Base-by-base conservation (phyloP, 1,284 basidiomycete species). In the Mrakiaceae sp. region DNA sequence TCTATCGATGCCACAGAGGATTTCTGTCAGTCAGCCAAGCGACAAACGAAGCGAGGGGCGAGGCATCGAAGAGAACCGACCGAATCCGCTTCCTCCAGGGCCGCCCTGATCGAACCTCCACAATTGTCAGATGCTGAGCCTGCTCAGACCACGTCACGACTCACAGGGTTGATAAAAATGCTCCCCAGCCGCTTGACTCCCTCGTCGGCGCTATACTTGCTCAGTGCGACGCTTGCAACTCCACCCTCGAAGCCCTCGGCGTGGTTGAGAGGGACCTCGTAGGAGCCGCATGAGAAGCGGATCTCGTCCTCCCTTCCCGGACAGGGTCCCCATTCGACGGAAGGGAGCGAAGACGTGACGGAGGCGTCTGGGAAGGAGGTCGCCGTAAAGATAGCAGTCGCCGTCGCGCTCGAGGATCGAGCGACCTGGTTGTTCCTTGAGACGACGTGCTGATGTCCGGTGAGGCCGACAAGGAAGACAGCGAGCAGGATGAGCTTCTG, bases 221-320 rank as follows among this genome's bases (percentile, higher is more conserved):
- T 50, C 5, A 64, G 52, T 2, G 64, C 64, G 39, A 64, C 40
- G 7, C 39, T 51, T 0, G 64, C 64, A 7, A 39, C 42, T 3
- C 64, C 64, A 42, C 64, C 58, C 5, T 48, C 43, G 58, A 54
- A 43, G 3, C 58, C 64, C 59, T 64, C 55, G 39, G 58, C 49
- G n/a, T 64, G 43, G 43, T 64, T 58, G 43, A 64, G 64, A 16
- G 64, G 64, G 40, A 64, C 64, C 1, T 56, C 59, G 4, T 59
- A 39, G 0, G 52, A 43, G 5, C 44, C 56, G 47, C 64, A 64
- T 9, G 52, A 57, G 49, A 64, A 64, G 9, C 58, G 40, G 14
- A 53, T 14, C 12, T 64, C 43, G 42, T 55, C 40, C 12, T 43
- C 42, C 4, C 47, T 51, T 16, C 53, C 43, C 6, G 51, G 44